phyloP scores from a whole-genome alignment of 2,329 filamentous ascomycete genomes.

The Huntiella moniliformis region DNA sequence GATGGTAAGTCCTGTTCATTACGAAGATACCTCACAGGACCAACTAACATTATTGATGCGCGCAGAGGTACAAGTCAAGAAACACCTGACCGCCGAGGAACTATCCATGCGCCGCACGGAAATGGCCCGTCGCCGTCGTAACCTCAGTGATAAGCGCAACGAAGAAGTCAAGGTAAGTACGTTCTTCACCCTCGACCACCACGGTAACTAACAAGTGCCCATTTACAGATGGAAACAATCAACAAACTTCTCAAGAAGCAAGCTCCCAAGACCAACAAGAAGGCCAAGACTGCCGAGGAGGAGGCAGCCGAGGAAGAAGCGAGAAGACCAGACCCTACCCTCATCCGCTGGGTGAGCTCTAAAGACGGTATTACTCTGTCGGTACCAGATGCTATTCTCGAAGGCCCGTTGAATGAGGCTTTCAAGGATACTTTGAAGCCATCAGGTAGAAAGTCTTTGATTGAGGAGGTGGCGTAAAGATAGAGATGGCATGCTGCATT shows the following conservation, averaged over 20 bases:
- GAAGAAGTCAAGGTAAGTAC: slow-evolving; percentile 40
- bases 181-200: neutral
- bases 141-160: slow-evolving; percentile 45
- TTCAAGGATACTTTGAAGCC: slow-evolving; percentile 23
- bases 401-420: slow-evolving; percentile 39
- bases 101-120: slow-evolving; percentile 42
- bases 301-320: slow-evolving; percentile 27
- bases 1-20: slow-evolving; percentile 27
- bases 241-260: slow-evolving; percentile 79
- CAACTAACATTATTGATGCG: slow-evolving; percentile 2
- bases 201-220: neutral
- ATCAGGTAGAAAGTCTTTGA: slow-evolving; percentile 25
- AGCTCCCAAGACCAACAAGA: slow-evolving; percentile 52
- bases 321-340: slow-evolving; percentile 37
- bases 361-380: slow-evolving; percentile 43
- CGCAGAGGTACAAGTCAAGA: slow-evolving; percentile 46
- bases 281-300: slow-evolving; percentile 22
- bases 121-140: slow-evolving; percentile 41
- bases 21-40: neutral
- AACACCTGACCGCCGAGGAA: slow-evolving; percentile 41
- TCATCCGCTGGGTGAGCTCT: slow-evolving; percentile 53
- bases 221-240: slow-evolving; percentile 62
- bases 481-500: too few relatives aligned
- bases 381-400: slow-evolving; percentile 50
- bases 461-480: slow-evolving; percentile 30